These are phyloP conservation scores for Thalassiosira mediterranea DNA, from an alignment of 352 stramenopile genomes.

Conservation along the genomic window DNA sequence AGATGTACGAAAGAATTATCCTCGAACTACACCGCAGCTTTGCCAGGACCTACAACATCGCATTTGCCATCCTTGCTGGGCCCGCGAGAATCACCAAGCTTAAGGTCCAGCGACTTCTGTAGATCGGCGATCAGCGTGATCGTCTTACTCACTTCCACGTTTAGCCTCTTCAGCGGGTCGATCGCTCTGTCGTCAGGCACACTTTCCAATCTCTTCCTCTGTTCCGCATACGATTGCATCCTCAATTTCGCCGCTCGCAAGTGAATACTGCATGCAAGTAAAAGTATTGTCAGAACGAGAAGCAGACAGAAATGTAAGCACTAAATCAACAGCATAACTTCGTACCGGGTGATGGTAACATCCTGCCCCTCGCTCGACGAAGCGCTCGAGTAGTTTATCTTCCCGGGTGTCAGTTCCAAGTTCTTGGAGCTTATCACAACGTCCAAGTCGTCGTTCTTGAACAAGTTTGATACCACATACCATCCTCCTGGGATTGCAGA, in stretches of 20 bases:
- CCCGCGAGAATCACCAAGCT: background rate
- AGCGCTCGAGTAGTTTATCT: constrained; percentile 1
- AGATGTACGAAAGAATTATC: background rate
- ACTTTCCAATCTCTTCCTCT: constrained; percentile 56
- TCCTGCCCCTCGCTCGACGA: constrained; percentile 6
- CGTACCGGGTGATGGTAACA: constrained; percentile 24
- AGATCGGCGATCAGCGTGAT: constrained; percentile 9
- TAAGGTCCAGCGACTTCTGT: background rate
- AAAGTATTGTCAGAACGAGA: background rate
- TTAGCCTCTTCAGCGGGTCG: constrained; percentile 1
- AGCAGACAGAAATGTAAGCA: background rate
- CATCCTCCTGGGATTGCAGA: constrained; percentile 42
- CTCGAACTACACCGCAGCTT: background rate
- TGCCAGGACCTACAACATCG: background rate
- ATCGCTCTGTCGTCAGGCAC: background rate
- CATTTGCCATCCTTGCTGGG: background rate
- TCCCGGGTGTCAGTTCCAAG: constrained; percentile 38
- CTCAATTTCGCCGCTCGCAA: constrained; percentile 36
- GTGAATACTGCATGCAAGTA: constrained; percentile 30
- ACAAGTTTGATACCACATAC: constrained; percentile 53
- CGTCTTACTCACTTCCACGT: constrained; percentile 4
- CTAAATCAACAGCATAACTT: background rate
- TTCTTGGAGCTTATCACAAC: constrained; percentile 31
- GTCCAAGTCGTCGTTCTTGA: constrained; percentile 31
- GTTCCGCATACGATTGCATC: constrained; percentile 36